Evolutionary conservation across 2,329 filamentous ascomycete genomes (phyloP), one percentile per base, ranked within the genome.

Genomic region (Penicillium palitans): DNA sequence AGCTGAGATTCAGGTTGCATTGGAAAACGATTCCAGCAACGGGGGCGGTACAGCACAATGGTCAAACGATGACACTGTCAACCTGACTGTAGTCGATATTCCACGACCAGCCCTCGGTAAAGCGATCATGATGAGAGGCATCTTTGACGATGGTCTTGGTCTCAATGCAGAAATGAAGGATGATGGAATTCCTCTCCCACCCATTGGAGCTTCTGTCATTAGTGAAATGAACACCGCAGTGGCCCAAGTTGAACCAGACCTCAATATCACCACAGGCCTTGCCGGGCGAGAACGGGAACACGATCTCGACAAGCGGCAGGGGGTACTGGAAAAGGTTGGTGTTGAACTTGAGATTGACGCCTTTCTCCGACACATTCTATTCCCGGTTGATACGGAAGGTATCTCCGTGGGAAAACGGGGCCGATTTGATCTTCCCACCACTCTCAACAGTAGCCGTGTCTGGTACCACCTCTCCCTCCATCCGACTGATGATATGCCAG

Each of bases 131-230:
- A 86, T 99, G 79, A 90, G 91, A 40, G 91, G 90, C 15, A 86
- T 98, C 37, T 99, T 99, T 68, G 93, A 99, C 66, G 95, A 98
- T 68, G 85, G 82, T n/a, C 81, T 88, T 21, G 95, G 95, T 52
- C 97, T 99, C 78, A 98, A 98, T 67, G 84, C 89, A 0, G 95
- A 99, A 79, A 98, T 99, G 93, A 96, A 93, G 70, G 89, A 93
- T 61, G 95, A 99, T 66, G 95, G 95, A 10, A 84, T 99, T 0
- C 84, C 90, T n/a, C 83, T 96, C 2, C 78, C 83, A 1, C 68
- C 88, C 0, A 87, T 87, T 1, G 90, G 90, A n/a, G 89, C 88
- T 58, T 96, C 93, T 0, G 89, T 98, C 10, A 73, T 93, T 15
- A 87, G 90, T 39, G 93, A 97, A 72, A 96, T 96, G 89, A 86